Evolutionary conservation across 2,329 filamentous ascomycete genomes (phyloP), one percentile per base, ranked within the genome.

Genomic region (Botryotinia convoluta): DNA sequence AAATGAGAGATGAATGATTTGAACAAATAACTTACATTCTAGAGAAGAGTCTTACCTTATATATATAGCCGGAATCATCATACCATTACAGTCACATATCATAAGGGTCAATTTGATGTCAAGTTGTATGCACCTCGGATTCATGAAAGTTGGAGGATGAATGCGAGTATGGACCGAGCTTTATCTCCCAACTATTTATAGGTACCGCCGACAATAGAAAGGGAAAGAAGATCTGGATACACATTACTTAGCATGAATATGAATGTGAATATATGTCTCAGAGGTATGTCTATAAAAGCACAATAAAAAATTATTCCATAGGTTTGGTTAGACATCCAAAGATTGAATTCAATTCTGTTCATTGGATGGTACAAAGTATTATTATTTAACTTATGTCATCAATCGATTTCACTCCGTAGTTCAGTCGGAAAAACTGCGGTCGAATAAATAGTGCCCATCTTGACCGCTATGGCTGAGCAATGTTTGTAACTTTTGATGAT

Each of bases 161-260:
- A 62, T 70, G n/a, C 68, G 68, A 70, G 68, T 44, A 60, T 60
- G 57, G 45, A 29, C 35, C 29, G 45, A 63, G 26, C 51, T n/a
- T 54, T 44, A 26, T 59, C n/a, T 29, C 14, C 7, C 18, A 54
- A 29, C 51, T 29, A 18, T 54, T 64, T 22, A 51, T 57, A 20
- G 61, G 71, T 32, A 29, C 6, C 20, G 29, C 20, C 22, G 22
- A 57, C 12, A 18, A 18, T 12, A 18, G n/a, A 8, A 54, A 54
- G n/a, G 6, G 51, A 54, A n/a, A 54, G 51, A 32, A 57, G 6
- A 32, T 57, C 8, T 29, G 51, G 14, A 18, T 9, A 32, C 51
- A 18, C n/a, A 18, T 54, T 29, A 18, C 51, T 29, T 54, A 54
- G 51, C 26, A 29, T 29, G 26, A n/a, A 54, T 8, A n/a, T 29